A percentile compares a stretch with the other conserved stretches of the same genome.
These are phyloP conservation scores for Erysimum cheiri DNA, from an alignment of 441 rosid genomes.

Conservation along the genomic window DNA sequence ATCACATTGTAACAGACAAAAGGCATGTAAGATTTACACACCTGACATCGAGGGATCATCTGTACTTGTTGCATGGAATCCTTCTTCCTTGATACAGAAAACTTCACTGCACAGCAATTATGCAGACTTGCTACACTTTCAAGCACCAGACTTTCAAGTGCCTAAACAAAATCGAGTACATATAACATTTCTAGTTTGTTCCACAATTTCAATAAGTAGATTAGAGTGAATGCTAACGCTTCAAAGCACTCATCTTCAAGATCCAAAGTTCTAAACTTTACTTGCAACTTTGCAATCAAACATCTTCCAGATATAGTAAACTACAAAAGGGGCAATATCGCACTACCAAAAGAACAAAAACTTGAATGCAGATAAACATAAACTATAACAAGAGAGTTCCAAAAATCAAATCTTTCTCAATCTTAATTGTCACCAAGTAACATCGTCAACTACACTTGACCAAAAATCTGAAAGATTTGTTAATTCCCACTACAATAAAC, in stretches of 20 bases:
- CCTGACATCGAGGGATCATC: slow-evolving; percentile 18
- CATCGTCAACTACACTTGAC: slow-evolving; percentile 10
- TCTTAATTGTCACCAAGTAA: slow-evolving; percentile 19
- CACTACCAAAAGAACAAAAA: slow-evolving; percentile 26
- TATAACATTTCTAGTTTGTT: slow-evolving; percentile 16
- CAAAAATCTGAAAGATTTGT: slow-evolving; percentile 12
- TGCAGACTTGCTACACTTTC: neutral
- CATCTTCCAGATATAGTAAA: slow-evolving; percentile 17
- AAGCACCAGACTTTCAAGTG: slow-evolving; percentile 26
- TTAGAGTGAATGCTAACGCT: slow-evolving; percentile 14
- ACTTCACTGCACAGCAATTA: slow-evolving; percentile 1
- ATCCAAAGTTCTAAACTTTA: slow-evolving; percentile 21
- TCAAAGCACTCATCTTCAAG: slow-evolving; percentile 15
- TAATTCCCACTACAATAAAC: slow-evolving; percentile 22
- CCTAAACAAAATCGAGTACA: slow-evolving; percentile 18
- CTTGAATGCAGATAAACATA: slow-evolving; percentile 19
- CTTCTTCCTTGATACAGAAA: slow-evolving; percentile 20
- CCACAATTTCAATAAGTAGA: slow-evolving; percentile 1
- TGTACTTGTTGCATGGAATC: neutral
- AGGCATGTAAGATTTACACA: slow-evolving; percentile 16
- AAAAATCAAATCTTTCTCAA: slow-evolving; percentile 31
- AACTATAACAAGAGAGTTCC: slow-evolving; percentile 20
- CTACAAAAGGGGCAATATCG: neutral
- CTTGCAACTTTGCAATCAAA: slow-evolving; percentile 21
- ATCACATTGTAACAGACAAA: slow-evolving; percentile 2